Evolutionary conservation across 495 filamentous ascomycete species (phyloP).

Genomic region (Neurospora sp.): DNA sequence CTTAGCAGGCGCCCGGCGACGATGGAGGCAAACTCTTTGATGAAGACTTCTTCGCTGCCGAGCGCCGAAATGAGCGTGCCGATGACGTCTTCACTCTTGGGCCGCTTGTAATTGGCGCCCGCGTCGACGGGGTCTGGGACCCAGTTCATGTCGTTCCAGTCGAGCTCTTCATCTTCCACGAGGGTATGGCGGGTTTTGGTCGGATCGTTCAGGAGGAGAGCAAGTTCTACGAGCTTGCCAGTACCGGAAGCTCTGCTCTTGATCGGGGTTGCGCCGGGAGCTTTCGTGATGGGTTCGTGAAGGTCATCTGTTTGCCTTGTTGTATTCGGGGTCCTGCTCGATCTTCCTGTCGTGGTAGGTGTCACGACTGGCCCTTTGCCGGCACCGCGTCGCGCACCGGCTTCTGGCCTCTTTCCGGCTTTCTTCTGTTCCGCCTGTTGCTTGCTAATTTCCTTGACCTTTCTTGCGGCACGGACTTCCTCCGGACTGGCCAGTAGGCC

Average conservation of each 20-base stretch:
- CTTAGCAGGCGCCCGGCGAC: conserved; percentile 73
- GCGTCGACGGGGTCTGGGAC: conserved; percentile 87
- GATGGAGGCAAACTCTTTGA: conserved; percentile 82
- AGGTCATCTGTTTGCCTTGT: neutral
- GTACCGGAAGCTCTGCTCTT: neutral
- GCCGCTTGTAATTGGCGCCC: conserved; percentile 77
- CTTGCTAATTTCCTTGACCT: conserved; percentile 29
- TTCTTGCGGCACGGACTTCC: conserved; percentile 22
- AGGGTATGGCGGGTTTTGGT: conserved; percentile 35
- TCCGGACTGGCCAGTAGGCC: conserved; percentile 67
- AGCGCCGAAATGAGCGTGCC: conserved; percentile 79
- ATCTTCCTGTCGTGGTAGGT: conserved; percentile 2
- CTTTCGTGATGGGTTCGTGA: neutral
- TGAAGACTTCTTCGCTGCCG: conserved; percentile 78
- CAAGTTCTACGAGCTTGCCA: conserved; percentile 57
- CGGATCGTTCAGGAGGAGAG: conserved; percentile 58
- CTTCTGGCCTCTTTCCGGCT: neutral
- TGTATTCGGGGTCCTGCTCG: neutral
- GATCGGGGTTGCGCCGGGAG: neutral
- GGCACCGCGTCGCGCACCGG: neutral
- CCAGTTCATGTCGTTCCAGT: conserved; percentile 89
- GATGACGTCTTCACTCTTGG: conserved; percentile 86
- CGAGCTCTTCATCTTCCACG: conserved; percentile 57
- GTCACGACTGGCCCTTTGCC: conserved; percentile 4
- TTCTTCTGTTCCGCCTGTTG: neutral